Evolutionary conservation across 805 yeast genomes (phyloP).

Genomic region (Yamadazyma sp.): DNA sequence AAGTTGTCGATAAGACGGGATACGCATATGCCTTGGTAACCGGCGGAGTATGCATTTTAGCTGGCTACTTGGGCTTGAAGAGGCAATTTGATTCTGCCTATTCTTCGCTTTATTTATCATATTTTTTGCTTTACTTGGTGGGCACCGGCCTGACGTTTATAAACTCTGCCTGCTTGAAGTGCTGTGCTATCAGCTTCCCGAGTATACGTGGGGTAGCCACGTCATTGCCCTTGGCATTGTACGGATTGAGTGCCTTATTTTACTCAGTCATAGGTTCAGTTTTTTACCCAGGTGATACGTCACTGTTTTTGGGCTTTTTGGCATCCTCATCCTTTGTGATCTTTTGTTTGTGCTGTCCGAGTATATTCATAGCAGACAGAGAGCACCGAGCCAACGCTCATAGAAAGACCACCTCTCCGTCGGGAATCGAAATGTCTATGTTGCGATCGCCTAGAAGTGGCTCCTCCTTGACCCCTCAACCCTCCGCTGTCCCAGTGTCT

Average conservation of each 20-base stretch:
- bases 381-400: conserved; percentile 20
- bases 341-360: conserved; percentile 47
- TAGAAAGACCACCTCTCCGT: conserved; percentile 9
- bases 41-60: conserved; percentile 50
- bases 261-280: conserved; percentile 56
- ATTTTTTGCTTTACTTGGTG: conserved; percentile 50
- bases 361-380: conserved; percentile 41
- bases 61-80: conserved; percentile 58
- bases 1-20: conserved; percentile 61
- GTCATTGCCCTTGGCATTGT: conserved; percentile 69
- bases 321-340: conserved; percentile 43
- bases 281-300: conserved; percentile 58
- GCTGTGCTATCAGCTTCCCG: conserved; percentile 72
- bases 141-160: conserved; percentile 71
- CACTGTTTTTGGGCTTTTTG: conserved; percentile 49
- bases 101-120: conserved; percentile 42
- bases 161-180: conserved; percentile 64
- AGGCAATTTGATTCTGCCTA: conserved; percentile 45
- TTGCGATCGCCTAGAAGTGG: conserved; percentile 8
- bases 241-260: conserved; percentile 71
- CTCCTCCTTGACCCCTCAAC: no score
- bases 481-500: no score
- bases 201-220: conserved; percentile 71
- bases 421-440: conserved; percentile 13
- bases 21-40: conserved; percentile 50